Evolutionary conservation across 208 protist species (phyloP), one percentile per base, ranked within the genome.

Genomic region (Sergeia podlipaevii): DNA sequence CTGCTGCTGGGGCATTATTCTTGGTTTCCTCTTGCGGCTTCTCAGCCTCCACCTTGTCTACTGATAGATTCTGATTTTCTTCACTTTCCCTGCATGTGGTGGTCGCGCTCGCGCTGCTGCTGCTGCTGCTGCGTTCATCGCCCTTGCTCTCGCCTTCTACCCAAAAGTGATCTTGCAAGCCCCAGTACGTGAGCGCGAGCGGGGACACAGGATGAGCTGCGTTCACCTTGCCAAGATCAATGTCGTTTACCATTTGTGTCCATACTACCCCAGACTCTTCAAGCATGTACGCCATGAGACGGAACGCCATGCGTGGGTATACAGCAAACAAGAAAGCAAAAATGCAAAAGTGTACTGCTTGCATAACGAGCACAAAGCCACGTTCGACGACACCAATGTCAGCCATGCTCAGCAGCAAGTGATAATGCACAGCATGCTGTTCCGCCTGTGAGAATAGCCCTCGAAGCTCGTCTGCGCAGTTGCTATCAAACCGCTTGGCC

Each of bases 181-280:
- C 69, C 84, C 84, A 91, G 66, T 84, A 88, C 3, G 69, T 56
- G 28, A 85, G 29, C 13, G 84, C 84, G 15, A 74, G 47, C 10
- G 53, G 60, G 11, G 84, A 79, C 33, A 85, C 61, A n/a, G n/a
- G n/a, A 3, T 30, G 48, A 11, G 54, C 61, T 23, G 80, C 76
- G 20, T 50, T 63, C 24, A 91, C 70, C 51, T 88, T 91, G 33
- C 79, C 79, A 5, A 91, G 52, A 45, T 85, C 84, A 23, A 85
- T 55, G 60, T 91, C 84, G 65, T 91, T 91, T 29, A 88, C 74
- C 79, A 91, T 87, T 60, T 91, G 84, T 43, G 84, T 91, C 79
- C 77, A 86, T 62, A 91, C 74, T 2, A 91, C 84, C 37, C 77
- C 73, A 36, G 79, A 91, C 66, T 91, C 84, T 55, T 91, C 84